A percentile compares a stretch with the other conserved stretches of the same genome.
These are phyloP conservation scores for Podosphaera xanthii DNA, from an alignment of 2,329 filamentous ascomycete species.

Conservation along the genomic window DNA sequence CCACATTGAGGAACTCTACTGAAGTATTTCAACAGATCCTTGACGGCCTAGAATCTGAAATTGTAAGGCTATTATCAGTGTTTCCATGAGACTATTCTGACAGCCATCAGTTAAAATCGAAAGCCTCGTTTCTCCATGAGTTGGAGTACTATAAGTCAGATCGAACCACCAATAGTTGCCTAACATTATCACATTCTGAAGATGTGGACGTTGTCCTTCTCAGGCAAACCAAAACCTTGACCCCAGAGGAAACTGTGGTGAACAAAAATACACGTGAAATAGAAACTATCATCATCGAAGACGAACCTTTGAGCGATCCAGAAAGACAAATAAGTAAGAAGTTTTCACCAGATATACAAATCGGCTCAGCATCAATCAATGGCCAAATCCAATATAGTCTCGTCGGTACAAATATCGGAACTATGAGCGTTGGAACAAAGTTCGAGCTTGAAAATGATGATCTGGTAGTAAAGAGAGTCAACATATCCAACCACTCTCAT, in stretches of 20 bases:
- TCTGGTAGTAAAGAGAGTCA: no score
- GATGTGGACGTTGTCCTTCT: neutral
- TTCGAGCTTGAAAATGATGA: no score
- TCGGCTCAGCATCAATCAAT: no score
- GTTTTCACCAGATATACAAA: no score
- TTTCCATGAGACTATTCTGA: neutral
- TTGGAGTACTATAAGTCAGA: neutral
- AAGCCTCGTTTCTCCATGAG: neutral
- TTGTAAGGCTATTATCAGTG: slow-evolving; percentile 21
- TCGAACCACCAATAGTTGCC: neutral
- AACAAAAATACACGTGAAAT: neutral
- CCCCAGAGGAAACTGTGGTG: neutral
- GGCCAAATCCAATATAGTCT: no score
- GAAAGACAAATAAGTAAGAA: no score
- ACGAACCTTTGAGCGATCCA: no score
- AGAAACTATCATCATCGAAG: neutral
- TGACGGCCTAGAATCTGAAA: slow-evolving; percentile 32
- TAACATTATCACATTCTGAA: neutral
- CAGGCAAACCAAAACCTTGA: neutral
- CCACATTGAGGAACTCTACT: slow-evolving; percentile 11
- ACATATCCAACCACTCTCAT: no score
- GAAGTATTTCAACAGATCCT: slow-evolving; percentile 24
- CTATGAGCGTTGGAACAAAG: no score
- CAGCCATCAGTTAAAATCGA: neutral
- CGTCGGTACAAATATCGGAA: no score